phyloP scores from a whole-genome alignment of 169 alveolate species.

The Babesia ovata region DNA sequence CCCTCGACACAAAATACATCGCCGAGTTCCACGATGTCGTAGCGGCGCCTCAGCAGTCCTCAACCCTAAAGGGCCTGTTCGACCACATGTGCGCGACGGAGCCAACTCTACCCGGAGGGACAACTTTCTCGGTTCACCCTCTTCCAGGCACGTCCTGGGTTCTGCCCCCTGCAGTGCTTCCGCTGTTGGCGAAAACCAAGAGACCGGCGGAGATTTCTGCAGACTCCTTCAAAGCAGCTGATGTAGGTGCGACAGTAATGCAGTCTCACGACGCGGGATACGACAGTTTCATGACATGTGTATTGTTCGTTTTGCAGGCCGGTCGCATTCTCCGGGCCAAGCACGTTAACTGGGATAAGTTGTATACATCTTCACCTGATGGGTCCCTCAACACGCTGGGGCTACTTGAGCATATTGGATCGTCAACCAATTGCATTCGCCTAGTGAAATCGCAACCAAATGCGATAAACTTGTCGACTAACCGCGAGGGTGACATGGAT shows the following conservation, averaged over 20 bases:
- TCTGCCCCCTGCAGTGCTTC: constrained; percentile 16
- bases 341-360: constrained; percentile 1
- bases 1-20: constrained; percentile 83
- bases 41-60: constrained; percentile 73
- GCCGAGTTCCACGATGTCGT: constrained; percentile 80
- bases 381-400: constrained; percentile 14
- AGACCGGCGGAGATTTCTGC: neutral
- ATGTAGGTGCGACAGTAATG: neutral
- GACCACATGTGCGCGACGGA: constrained; percentile 56
- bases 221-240: neutral
- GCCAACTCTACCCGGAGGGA: neutral
- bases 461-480: constrained; percentile 74
- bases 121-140: constrained; percentile 16
- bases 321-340: constrained; percentile 59
- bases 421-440: constrained; percentile 70
- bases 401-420: constrained; percentile 51
- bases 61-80: constrained; percentile 80
- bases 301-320: constrained; percentile 80
- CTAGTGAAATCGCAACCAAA: constrained; percentile 85
- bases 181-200: neutral
- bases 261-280: constrained; percentile 84
- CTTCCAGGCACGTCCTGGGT: constrained; percentile 49
- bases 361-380: neutral
- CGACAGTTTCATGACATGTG: constrained; percentile 85
- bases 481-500: constrained; percentile 79